Base-by-base conservation (phyloP, 2,329 filamentous ascomycete species). In the Cladophialophora carrionii region DNA sequence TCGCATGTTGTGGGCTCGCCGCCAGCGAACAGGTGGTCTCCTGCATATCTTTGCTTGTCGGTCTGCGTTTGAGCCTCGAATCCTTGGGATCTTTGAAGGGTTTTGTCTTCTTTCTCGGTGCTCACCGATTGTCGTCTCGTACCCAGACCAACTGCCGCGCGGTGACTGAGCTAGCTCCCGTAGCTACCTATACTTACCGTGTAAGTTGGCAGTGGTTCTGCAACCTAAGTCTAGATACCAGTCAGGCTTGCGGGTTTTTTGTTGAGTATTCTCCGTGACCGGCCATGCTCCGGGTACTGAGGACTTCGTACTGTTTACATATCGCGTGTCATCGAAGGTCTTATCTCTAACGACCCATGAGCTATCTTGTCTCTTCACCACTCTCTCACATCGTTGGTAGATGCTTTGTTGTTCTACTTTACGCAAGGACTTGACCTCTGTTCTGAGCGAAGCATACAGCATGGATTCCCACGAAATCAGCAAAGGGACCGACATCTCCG, bases 401-500 rank as follows among this genome's bases (percentile, higher is more conserved):
- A 29, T 29, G 6, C 6, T 8, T n/a, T n/a, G n/a, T n/a, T n/a
- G n/a, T n/a, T n/a, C n/a, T n/a, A n/a, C n/a, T n/a, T n/a, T 6
- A 43, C 37, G 7, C 32, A 9, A 34, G 7, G 7, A 7, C 8
- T 43, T n/a, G 37, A 20, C 37, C n/a, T 41, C 6, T n/a, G 17
- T 5, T 43, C 37, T 43, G 37, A 17, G 37, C 17, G 37, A 20
- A 14, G 37, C 14, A 8, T n/a, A 2, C 17, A n/a, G 17, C 14
- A 54, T 54, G 52, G 52, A 34, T 6, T 34, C 52, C 8, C 29
- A 24, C 24, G 52, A 54, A 17, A 65, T 65, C 46, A 57, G 46
- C 22, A 65, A 58, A 49, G 59, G 59, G 37, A 61, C 61, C n/a
- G 49, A 64, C 26, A 56, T 57, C 58, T 67, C 65, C 3, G 61